Evolutionary conservation across 345 rosid species (phyloP), one percentile per base, ranked within the genome.

Genomic region (Pistacia vera): DNA sequence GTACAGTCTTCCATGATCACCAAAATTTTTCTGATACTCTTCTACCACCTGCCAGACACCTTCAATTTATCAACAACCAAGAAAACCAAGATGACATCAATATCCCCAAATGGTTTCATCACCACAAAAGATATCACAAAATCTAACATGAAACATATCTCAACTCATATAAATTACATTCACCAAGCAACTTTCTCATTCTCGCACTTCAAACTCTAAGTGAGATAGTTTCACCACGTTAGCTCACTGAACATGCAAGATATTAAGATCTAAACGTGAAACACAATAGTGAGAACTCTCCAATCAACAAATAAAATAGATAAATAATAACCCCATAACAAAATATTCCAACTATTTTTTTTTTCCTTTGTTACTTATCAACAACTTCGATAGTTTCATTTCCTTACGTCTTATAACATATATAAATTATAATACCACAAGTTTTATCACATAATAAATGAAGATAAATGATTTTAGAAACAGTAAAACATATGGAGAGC

Each of bases 11-110:
- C 97, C 97, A 96, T 65, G 97, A 28, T 94, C 98, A 63, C 97
- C 97, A 82, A 92, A 97, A 75, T 20, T 88, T 85, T 94, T 97
- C 85, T 90, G 90, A 81, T 94, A 92, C 88, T 94, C 99, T 83
- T 97, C 99, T 55, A 94, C 52, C 49, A 97, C 90, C 98, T 97
- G 83, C 78, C 48, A 60, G 38, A 62, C 48, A 79, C 41, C 30
- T 36, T 44, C 2, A 65, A 36, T 49, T 56, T 13, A n/a, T 51
- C 69, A 63, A 35, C n/a, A 35, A 51, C 36, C 30, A 46, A 60
- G 14, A 16, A 38, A 71, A 28, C 56, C 9, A 44, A 59, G 57
- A 55, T 48, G 58, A 63, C 9, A 55, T 2, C 22, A 44, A 71
- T 58, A 71, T 28, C 46, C 56, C 8, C 33, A 4, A 25, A 59